Evolutionary conservation across 805 yeast genomes (phyloP).

Genomic region (Candida chauliodis): DNA sequence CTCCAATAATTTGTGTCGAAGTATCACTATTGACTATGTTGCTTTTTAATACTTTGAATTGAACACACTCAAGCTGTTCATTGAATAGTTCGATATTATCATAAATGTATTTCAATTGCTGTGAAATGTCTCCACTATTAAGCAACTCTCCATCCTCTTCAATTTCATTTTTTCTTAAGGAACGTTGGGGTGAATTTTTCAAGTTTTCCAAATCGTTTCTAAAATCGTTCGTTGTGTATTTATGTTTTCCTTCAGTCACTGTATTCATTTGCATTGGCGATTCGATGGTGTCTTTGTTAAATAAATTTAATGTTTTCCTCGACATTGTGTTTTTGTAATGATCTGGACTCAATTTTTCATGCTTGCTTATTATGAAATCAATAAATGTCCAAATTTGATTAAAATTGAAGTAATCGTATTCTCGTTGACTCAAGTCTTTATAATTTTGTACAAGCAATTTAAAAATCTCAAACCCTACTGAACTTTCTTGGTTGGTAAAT

Average conservation of each 20-base stretch:
- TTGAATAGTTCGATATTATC: not conserved
- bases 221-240: conserved; percentile 18
- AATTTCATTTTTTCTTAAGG: conserved; percentile 15
- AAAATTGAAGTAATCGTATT: conserved; percentile 31
- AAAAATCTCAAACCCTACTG: conserved; percentile 33
- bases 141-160: conserved; percentile 11
- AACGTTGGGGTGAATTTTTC: conserved; percentile 9
- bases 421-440: conserved; percentile 32
- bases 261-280: conserved; percentile 33
- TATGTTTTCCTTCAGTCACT: conserved; percentile 9
- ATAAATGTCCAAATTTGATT: conserved; percentile 34
- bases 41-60: conserved; percentile 9
- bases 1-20: not conserved
- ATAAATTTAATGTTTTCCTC: conserved; percentile 9
- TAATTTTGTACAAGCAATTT: conserved; percentile 29
- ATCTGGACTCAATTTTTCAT: not conserved
- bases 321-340: conserved; percentile 4
- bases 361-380: conserved; percentile 22
- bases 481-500: conserved; percentile 15
- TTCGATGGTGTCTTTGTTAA: conserved; percentile 25
- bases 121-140: not conserved
- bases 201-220: conserved; percentile 24
- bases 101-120: conserved; percentile 4
- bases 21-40: not conserved
- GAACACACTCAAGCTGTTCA: conserved; percentile 7